Evolutionary conservation across 78 protist species (phyloP).

Genomic region (Dictyostelium brefeldianum): DNA sequence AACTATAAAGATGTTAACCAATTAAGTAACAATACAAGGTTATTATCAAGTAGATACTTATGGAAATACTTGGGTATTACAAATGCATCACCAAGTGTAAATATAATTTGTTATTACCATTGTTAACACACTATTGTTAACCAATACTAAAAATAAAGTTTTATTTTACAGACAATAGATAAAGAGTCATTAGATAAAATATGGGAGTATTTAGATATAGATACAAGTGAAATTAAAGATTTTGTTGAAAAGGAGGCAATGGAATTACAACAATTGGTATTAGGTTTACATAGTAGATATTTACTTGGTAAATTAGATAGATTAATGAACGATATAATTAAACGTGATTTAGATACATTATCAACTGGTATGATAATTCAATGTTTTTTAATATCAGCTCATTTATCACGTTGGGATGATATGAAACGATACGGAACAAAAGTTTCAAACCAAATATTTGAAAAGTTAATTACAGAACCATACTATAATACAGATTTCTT

Average conservation of each 20-base stretch:
- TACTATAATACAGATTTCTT: not conserved
- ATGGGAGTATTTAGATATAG: not conserved
- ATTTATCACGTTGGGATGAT: constrained; percentile 9
- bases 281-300: constrained; percentile 16
- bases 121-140: not conserved
- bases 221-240: not conserved
- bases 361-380: not conserved
- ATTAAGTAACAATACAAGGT: not conserved
- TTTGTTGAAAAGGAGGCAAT: not conserved
- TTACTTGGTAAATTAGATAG: not conserved
- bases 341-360: not conserved
- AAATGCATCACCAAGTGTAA: constrained; percentile 7
- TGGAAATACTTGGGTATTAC: not conserved
- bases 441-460: not conserved
- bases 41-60: constrained; percentile 1
- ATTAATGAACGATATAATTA: not conserved
- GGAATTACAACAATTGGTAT: constrained; percentile 1
- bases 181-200: not conserved
- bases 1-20: not conserved
- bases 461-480: not conserved
- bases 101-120: not conserved
- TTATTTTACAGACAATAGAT: not conserved
- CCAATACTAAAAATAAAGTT: not conserved
- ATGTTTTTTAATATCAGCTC: constrained; percentile 13
- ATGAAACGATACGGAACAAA: not conserved